Percentiles rank a stretch among this genome's conserved stretches.
phyloP scores from a whole-genome alignment of 768 basidiomycete genomes.

The Boletellus ananiceps region DNA sequence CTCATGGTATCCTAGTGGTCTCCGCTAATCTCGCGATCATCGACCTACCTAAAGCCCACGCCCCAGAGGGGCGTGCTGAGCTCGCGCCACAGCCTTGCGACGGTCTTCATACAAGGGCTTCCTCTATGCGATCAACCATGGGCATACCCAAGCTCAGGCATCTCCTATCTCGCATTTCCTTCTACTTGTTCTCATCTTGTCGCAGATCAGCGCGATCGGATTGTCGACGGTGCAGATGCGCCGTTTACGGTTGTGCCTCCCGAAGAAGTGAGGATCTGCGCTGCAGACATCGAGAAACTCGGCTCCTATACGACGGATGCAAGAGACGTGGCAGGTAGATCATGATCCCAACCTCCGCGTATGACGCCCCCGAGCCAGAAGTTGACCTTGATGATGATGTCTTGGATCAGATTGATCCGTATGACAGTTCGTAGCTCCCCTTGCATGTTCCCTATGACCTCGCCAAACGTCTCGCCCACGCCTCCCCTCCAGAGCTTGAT shows the following conservation, averaged over 20 bases:
- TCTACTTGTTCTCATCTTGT: constrained; percentile 10
- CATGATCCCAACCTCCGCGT: neutral
- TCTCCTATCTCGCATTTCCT: neutral
- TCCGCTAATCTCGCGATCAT: constrained; percentile 48
- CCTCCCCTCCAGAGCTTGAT: constrained; percentile 50
- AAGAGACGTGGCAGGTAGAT: constrained; percentile 37
- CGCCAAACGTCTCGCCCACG: constrained; percentile 40
- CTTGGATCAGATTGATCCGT: constrained; percentile 44
- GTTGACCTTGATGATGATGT: constrained; percentile 48
- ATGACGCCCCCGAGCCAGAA: constrained; percentile 34
- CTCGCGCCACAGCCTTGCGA: constrained; percentile 34
- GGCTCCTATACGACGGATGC: constrained; percentile 42
- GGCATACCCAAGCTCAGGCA: constrained; percentile 37
- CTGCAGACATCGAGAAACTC: constrained; percentile 34
- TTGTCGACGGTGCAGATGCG: constrained; percentile 46
- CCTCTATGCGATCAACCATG: constrained; percentile 26
- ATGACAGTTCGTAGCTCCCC: constrained; percentile 27
- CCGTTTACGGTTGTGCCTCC: constrained; percentile 39
- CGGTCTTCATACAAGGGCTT: constrained; percentile 41
- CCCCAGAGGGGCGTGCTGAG: constrained; percentile 36
- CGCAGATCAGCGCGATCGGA: constrained; percentile 36
- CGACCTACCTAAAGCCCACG: constrained; percentile 39
- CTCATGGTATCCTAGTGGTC: constrained; percentile 26
- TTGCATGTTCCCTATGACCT: too few relatives aligned
- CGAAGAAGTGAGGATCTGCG: constrained; percentile 37